Percentiles rank a stretch among this genome's conserved stretches.
Conservation (phyloP, 371 early-diverging fungal species). For the Mortierella sp. region DNA sequence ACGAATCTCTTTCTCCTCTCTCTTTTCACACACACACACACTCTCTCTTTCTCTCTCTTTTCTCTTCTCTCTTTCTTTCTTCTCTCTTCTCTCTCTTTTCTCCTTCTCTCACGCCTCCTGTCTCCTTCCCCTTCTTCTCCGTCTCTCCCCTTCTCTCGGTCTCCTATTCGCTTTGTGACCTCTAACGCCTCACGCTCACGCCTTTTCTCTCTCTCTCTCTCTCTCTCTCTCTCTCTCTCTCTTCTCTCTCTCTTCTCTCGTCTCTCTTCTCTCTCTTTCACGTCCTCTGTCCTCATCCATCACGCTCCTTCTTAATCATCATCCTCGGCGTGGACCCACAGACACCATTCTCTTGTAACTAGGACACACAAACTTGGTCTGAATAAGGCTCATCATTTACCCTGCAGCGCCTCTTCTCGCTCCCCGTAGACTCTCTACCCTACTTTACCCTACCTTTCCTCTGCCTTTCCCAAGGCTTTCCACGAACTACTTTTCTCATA, state of each 20-base stretch:
- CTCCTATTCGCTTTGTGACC: background rate
- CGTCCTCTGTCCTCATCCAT: conserved; percentile 4
- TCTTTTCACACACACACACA: conserved; percentile 1
- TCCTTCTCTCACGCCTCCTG: background rate
- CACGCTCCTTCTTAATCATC: background rate
- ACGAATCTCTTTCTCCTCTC: background rate
- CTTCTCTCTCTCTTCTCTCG: no score
- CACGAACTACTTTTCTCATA: background rate
- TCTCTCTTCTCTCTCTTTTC: background rate
- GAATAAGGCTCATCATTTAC: background rate
- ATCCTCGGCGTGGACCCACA: no score
- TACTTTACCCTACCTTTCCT: conserved; percentile 2
- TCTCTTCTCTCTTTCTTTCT: background rate
- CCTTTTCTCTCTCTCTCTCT: conserved; percentile 1
- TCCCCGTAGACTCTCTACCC: background rate
- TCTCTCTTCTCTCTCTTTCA: background rate
- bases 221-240: background rate
- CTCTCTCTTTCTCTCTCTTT: background rate
- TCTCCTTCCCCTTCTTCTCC: background rate
- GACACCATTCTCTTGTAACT: background rate
- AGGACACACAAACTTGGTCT: conserved; percentile 4
- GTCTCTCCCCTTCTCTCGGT: conserved; percentile 8
- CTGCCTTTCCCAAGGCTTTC: conserved; percentile 1
- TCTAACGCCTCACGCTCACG: background rate
- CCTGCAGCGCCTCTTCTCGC: background rate